A percentile compares a stretch with the other conserved stretches of the same genome.
These are phyloP conservation scores for Jaltomata sinuosa DNA, from an alignment of 257 asterid species.

Conservation along the genomic window DNA sequence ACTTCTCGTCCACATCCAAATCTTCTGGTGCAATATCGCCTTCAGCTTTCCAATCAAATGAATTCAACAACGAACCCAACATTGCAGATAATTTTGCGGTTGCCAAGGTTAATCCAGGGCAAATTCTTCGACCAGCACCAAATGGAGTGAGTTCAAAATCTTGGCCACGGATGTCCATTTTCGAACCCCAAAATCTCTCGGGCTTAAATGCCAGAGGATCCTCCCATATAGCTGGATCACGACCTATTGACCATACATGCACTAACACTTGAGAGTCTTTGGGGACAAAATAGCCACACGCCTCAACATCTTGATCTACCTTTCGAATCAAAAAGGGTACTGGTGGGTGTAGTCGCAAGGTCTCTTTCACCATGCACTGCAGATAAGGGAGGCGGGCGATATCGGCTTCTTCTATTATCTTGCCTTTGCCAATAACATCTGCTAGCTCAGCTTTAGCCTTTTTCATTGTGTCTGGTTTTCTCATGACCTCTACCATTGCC, in stretches of 20 bases:
- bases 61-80: conserved; percentile 54
- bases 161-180: conserved; percentile 40
- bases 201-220: conserved; percentile 55
- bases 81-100: conserved; percentile 9
- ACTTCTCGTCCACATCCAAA: conserved; percentile 28
- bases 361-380: conserved; percentile 45
- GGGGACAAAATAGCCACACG: conserved; percentile 42
- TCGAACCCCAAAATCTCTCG: conserved; percentile 40
- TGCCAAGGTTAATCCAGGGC: conserved; percentile 61
- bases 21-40: conserved; percentile 24
- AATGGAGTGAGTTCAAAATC: conserved; percentile 41
- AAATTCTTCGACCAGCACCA: not conserved
- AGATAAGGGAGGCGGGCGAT: conserved; percentile 45
- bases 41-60: conserved; percentile 54
- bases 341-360: conserved; percentile 59
- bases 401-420: conserved; percentile 33
- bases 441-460: conserved; percentile 50
- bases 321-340: conserved; percentile 58
- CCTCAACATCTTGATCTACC: conserved; percentile 38
- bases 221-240: conserved; percentile 48
- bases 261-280: conserved; percentile 42
- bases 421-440: conserved; percentile 41
- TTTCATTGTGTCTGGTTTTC: conserved; percentile 36
- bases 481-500: conserved; percentile 69
- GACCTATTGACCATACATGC: conserved; percentile 56